Conservation (phyloP, 352 stramenopile genomes). For the Phytophthora sp. region DNA sequence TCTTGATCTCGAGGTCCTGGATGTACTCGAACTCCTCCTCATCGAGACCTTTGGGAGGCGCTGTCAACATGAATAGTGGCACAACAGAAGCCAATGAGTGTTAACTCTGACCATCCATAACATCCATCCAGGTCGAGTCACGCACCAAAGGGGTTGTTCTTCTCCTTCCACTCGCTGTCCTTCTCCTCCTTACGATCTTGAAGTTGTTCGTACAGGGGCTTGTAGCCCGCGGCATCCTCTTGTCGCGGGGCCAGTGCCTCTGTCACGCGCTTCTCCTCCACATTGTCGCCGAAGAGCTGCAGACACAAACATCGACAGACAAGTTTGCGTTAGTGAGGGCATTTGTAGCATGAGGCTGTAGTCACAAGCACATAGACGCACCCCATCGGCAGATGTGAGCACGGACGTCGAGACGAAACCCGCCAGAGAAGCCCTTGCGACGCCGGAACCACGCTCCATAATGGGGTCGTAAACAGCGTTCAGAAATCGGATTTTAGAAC, state of each 20-base stretch:
- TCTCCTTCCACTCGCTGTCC: slow-evolving; percentile 89
- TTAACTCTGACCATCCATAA: neutral
- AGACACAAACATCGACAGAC: neutral
- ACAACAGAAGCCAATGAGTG: neutral
- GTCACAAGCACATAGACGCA: slow-evolving; percentile 41
- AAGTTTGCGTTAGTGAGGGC: neutral
- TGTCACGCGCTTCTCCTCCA: slow-evolving; percentile 82
- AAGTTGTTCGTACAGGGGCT: slow-evolving; percentile 82
- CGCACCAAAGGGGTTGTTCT: slow-evolving; percentile 89
- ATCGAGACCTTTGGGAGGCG: slow-evolving; percentile 84
- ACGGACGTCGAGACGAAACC: slow-evolving; percentile 87
- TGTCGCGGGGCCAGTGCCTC: slow-evolving; percentile 53
- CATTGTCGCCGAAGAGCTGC: slow-evolving; percentile 89
- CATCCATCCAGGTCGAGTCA: neutral
- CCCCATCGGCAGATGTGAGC: slow-evolving; percentile 84
- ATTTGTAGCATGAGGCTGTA: neutral
- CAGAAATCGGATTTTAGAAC: too few relatives aligned
- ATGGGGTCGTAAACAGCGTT: too few relatives aligned
- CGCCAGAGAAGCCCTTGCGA: slow-evolving; percentile 45
- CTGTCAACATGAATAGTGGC: slow-evolving; percentile 33
- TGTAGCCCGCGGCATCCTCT: slow-evolving; percentile 60
- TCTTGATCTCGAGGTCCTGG: slow-evolving; percentile 64
- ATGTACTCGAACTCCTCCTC: slow-evolving; percentile 89
- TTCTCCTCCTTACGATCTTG: slow-evolving; percentile 82
- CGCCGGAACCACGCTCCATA: slow-evolving; percentile 17